Percentiles rank a stretch among this genome's conserved stretches.
Conservation (phyloP, 1,139 yeast species). For the Diutina mesorugosa region DNA sequence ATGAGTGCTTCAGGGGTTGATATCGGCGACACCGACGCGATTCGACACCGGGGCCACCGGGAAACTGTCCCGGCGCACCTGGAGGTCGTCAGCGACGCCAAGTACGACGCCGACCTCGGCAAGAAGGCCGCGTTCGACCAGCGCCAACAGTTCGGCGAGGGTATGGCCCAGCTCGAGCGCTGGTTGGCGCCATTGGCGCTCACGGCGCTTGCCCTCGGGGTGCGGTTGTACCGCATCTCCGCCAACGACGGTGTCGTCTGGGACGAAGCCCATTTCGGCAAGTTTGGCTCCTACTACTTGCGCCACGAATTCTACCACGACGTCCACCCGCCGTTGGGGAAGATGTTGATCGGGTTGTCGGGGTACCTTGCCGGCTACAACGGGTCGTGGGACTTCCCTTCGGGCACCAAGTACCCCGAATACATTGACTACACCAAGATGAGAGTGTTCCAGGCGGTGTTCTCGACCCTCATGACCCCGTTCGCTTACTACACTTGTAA, state of each 20-base stretch:
- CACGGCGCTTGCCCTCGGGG: constrained; percentile 25
- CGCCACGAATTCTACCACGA: constrained; percentile 93
- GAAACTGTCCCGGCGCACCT: not conserved
- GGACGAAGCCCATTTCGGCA: constrained; percentile 77
- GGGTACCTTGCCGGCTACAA: constrained; percentile 92
- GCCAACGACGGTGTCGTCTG: constrained; percentile 41
- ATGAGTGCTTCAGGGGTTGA: constrained; percentile 2
- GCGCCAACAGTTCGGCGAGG: constrained; percentile 17
- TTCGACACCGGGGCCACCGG: not conserved
- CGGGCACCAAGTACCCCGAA: constrained; percentile 79
- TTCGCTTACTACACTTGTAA: constrained; percentile 86
- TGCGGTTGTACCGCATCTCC: constrained; percentile 41
- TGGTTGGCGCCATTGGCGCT: constrained; percentile 23
- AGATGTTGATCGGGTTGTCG: constrained; percentile 90
- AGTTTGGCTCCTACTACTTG: constrained; percentile 85
- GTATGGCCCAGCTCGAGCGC: constrained; percentile 19
- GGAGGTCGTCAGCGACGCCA: not conserved
- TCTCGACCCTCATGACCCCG: constrained; percentile 86
- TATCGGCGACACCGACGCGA: not conserved
- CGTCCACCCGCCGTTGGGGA: constrained; percentile 97
- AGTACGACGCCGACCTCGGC: not conserved
- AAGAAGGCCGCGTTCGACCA: constrained; percentile 20
- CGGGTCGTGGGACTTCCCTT: constrained; percentile 90
- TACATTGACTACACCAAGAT: constrained; percentile 77
- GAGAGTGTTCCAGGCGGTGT: constrained; percentile 88